These are phyloP conservation scores for Candida krabiensis DNA, from an alignment of 805 yeast species.

Conservation along the genomic window DNA sequence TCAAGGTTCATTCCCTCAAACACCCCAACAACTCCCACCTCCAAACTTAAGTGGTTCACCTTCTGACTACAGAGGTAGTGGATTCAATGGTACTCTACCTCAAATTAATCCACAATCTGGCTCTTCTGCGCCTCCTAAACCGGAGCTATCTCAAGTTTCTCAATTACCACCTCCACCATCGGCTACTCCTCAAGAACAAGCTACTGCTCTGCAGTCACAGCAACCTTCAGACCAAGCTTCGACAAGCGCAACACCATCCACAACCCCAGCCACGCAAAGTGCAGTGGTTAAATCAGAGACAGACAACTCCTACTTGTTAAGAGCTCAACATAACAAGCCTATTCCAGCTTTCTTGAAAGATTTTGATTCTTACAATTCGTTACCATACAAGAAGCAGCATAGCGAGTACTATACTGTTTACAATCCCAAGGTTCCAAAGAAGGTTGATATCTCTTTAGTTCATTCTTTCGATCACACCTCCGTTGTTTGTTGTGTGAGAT, in stretches of 20 bases:
- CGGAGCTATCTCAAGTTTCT: conserved; percentile 28
- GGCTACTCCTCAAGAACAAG: conserved; percentile 19
- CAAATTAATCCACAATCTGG: conserved; percentile 23
- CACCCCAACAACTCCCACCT: conserved; percentile 37
- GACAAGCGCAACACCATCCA: conserved; percentile 33
- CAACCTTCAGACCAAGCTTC: conserved; percentile 24
- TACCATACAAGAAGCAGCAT: conserved; percentile 77
- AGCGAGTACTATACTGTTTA: conserved; percentile 85
- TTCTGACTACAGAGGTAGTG: conserved; percentile 20
- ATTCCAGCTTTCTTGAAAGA: conserved; percentile 81
- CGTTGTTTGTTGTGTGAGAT: conserved; percentile 95
- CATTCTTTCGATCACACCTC: conserved; percentile 90
- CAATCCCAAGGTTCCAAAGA: conserved; percentile 79
- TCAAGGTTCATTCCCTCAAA: conserved; percentile 22
- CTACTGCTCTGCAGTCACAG: conserved; percentile 20
- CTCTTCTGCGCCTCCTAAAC: conserved; percentile 30
- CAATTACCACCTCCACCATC: conserved; percentile 29
- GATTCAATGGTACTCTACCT: conserved; percentile 23
- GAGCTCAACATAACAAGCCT: conserved; percentile 63
- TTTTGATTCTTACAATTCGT: conserved; percentile 74
- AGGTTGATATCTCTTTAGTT: conserved; percentile 82
- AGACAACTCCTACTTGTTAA: conserved; percentile 37
- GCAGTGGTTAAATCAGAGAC: conserved; percentile 21
- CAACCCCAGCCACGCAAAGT: conserved; percentile 24
- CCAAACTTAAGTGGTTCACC: conserved; percentile 32